These are phyloP conservation scores for Fusarium poae DNA, from an alignment of 2,329 filamentous ascomycete species.

Conservation along the genomic window DNA sequence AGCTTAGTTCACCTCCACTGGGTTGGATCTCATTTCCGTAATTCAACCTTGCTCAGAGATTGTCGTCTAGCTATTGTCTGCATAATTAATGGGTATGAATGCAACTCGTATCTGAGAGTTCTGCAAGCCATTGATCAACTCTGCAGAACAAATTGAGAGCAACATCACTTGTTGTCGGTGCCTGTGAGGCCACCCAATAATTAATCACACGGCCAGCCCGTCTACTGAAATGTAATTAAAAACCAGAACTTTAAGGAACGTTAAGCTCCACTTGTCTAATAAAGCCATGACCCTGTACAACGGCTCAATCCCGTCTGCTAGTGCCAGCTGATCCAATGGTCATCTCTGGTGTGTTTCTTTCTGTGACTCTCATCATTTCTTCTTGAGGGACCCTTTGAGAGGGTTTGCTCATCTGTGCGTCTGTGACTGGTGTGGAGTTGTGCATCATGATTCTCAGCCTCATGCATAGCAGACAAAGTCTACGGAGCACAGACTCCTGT, in stretches of 20 bases:
- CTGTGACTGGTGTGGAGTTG: constrained; percentile 1
- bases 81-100: not conserved
- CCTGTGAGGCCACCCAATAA: constrained; percentile 31
- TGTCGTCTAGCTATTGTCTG: not conserved
- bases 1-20: constrained; percentile 28
- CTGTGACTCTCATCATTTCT: constrained; percentile 38
- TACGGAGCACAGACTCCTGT: constrained; percentile 15
- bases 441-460: constrained; percentile 38
- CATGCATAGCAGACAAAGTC: constrained; percentile 16
- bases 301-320: constrained; percentile 40
- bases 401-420: not conserved
- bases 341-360: constrained; percentile 26
- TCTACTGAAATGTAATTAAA: constrained; percentile 47
- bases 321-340: constrained; percentile 38
- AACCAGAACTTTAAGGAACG: constrained; percentile 46
- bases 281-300: constrained; percentile 38
- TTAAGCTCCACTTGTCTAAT: constrained; percentile 42
- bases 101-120: not conserved
- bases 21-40: not conserved
- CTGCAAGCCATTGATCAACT: constrained; percentile 24
- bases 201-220: constrained; percentile 40
- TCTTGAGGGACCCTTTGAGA: constrained; percentile 5
- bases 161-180: constrained; percentile 8
- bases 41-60: constrained; percentile 9
- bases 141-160: constrained; percentile 11